Conservation (phyloP, 768 basidiomycete genomes). For the Hygrocybe punicea region DNA sequence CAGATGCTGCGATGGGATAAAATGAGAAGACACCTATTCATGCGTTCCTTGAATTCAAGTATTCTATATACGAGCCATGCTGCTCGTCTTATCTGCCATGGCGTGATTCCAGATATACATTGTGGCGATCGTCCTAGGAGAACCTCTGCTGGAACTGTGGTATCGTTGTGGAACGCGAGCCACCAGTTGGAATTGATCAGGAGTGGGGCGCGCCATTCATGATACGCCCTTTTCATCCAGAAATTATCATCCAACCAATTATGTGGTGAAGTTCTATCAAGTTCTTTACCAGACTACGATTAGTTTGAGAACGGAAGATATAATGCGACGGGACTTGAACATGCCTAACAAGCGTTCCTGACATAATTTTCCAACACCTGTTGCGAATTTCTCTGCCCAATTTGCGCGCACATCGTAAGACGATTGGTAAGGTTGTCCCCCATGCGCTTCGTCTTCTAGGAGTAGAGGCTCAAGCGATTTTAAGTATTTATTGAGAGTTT, state of each 20-base stretch:
- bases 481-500: conserved; percentile 75
- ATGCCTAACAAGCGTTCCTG: conserved; percentile 74
- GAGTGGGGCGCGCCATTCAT: conserved; percentile 81
- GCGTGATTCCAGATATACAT: conserved; percentile 49
- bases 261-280: conserved; percentile 77
- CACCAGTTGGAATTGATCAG: conserved; percentile 96
- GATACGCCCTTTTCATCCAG: conserved; percentile 86
- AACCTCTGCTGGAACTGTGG: conserved; percentile 49
- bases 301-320: conserved; percentile 15
- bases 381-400: conserved; percentile 67
- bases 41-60: conserved; percentile 65
- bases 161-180: conserved; percentile 80
- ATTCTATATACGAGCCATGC: conserved; percentile 76
- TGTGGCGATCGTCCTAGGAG: conserved; percentile 37
- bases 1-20: conserved; percentile 2
- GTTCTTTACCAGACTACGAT: conserved; percentile 41
- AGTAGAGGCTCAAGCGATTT: conserved; percentile 76
- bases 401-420: conserved; percentile 54
- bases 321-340: conserved; percentile 3
- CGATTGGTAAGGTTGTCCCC: conserved; percentile 47
- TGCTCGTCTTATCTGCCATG: conserved; percentile 83
- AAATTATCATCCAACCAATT: conserved; percentile 96
- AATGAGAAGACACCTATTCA: conserved; percentile 51
- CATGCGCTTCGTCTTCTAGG: conserved; percentile 64
- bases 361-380: conserved; percentile 61